Evolutionary conservation across 2,329 filamentous ascomycete species (phyloP).

Genomic region (Claviceps monticola): DNA sequence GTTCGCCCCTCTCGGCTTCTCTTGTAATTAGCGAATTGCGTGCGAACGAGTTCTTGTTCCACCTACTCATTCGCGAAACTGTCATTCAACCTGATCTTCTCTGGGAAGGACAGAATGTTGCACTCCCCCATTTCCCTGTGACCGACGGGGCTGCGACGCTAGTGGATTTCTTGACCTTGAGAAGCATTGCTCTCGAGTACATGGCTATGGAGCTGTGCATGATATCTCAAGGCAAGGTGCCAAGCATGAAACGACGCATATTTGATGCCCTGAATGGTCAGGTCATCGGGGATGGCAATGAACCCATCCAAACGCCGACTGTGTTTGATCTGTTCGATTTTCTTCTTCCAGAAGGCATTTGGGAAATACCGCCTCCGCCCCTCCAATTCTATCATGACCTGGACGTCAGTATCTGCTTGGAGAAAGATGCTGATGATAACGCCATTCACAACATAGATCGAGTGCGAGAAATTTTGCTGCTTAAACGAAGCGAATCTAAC

Average conservation of each 20-base stretch:
- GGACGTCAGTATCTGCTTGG: constrained; percentile 51
- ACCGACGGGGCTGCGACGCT: constrained; percentile 54
- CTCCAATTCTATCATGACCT: constrained; percentile 50
- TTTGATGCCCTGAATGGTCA: constrained; percentile 67
- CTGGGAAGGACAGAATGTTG: constrained; percentile 59
- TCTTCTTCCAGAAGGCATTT: constrained; percentile 40
- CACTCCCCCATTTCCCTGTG: constrained; percentile 52
- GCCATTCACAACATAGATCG: constrained; percentile 55
- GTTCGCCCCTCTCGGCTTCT: constrained; percentile 60
- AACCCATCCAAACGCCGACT: constrained; percentile 53
- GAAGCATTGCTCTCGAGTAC: constrained; percentile 72
- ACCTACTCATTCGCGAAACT: constrained; percentile 56
- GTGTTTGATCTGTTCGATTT: constrained; percentile 94
- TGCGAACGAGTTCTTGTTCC: constrained; percentile 65
- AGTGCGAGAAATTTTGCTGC: constrained; percentile 57
- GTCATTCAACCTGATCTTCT: constrained; percentile 53
- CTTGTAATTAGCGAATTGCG: constrained; percentile 70
- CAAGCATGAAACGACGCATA: constrained; percentile 54
- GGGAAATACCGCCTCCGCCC: constrained; percentile 35
- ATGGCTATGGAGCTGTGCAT: constrained; percentile 72
- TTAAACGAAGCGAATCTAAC: constrained; percentile 51
- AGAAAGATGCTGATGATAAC: constrained; percentile 42
- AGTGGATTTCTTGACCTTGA: constrained; percentile 62
- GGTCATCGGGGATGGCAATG: constrained; percentile 50
- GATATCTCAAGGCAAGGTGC: constrained; percentile 55